phyloP scores from a whole-genome alignment of 2,329 filamentous ascomycete species.

The Exophiala mesophila region DNA sequence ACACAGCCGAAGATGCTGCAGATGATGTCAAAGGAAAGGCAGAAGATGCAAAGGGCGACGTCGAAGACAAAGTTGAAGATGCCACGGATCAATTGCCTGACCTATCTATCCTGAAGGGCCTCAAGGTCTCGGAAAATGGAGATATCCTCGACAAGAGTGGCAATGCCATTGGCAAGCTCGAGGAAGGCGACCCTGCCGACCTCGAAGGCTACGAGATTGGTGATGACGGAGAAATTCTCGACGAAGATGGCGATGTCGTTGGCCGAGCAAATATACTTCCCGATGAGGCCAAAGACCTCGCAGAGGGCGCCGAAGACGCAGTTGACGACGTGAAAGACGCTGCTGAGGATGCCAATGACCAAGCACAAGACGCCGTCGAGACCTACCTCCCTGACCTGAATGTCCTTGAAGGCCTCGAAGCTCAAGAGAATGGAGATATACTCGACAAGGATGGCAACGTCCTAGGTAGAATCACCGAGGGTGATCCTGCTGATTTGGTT shows the following conservation, averaged over 20 bases:
- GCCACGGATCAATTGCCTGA: constrained; percentile 22
- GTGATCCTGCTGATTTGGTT: constrained; percentile 37
- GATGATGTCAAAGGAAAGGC: constrained; percentile 32
- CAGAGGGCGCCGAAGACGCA: constrained; percentile 16
- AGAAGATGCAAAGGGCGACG: constrained; percentile 14
- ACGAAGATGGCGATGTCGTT: constrained; percentile 32
- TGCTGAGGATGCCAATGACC: constrained; percentile 31
- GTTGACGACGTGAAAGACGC: constrained; percentile 25
- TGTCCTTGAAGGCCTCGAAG: constrained; percentile 36
- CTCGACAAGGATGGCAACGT: constrained; percentile 40
- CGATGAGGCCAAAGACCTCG: constrained; percentile 21
- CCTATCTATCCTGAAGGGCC: constrained; percentile 37
- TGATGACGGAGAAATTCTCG: constrained; percentile 32
- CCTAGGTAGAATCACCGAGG: constrained; percentile 38
- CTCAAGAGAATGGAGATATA: constrained; percentile 52
- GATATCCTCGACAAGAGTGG: constrained; percentile 35
- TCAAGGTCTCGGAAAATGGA: constrained; percentile 35
- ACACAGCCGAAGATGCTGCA: constrained; percentile 50
- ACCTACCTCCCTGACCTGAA: constrained; percentile 32
- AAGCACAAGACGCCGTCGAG: constrained; percentile 34
- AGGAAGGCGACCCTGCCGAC: constrained; percentile 39
- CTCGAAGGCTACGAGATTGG: constrained; percentile 39
- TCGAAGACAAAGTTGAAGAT: constrained; percentile 14
- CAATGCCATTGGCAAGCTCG: constrained; percentile 34
- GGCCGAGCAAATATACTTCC: constrained; percentile 34